A percentile compares a stretch with the other conserved stretches of the same genome.
phyloP scores from a whole-genome alignment of 78 protist genomes.

The Dictyostelium firmibasis region DNA sequence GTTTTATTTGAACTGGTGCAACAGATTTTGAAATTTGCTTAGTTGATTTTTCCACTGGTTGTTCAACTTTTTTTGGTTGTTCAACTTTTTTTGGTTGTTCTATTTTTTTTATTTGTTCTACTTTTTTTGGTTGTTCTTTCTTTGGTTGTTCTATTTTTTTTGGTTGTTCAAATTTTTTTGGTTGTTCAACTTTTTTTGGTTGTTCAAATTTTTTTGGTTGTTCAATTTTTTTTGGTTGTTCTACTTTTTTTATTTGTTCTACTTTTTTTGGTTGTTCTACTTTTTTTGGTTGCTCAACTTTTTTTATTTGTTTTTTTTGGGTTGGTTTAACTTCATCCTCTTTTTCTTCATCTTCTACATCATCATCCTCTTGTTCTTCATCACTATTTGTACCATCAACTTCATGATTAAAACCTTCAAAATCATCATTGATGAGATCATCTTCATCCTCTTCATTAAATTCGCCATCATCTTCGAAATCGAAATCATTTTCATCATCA shows the following conservation, averaged over 20 bases:
- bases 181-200: background rate
- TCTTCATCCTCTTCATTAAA: background rate
- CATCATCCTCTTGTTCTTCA: background rate
- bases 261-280: background rate
- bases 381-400: background rate
- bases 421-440: background rate
- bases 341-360: background rate
- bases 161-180: background rate
- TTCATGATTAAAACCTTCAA: conserved; percentile 32
- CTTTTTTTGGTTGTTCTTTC: too few relatives aligned
- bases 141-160: background rate
- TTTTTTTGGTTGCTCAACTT: background rate
- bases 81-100: background rate
- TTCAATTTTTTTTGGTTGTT: background rate
- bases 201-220: background rate
- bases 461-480: background rate
- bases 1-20: background rate
- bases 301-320: background rate
- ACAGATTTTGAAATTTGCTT: background rate
- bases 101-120: background rate
- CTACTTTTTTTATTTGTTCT: background rate
- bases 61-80: background rate
- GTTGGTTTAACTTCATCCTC: background rate
- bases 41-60: background rate
- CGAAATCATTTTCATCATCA: background rate